phyloP scores from a whole-genome alignment of 352 stramenopile species.

The Lagenidium giganteum region DNA sequence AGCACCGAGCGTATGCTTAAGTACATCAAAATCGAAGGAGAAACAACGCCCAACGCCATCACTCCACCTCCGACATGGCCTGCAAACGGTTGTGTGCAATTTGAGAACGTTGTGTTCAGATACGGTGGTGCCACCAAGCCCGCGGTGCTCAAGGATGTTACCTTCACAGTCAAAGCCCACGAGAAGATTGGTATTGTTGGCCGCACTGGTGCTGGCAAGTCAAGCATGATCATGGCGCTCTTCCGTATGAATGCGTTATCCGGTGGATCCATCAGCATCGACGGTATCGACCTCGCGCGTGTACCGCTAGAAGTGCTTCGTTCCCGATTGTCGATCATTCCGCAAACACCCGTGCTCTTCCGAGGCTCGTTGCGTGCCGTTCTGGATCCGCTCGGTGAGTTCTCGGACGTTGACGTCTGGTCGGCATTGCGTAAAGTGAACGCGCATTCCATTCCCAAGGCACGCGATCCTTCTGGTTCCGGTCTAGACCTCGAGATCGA shows the following conservation, averaged over 20 bases:
- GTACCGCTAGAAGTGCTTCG: conserved; percentile 65
- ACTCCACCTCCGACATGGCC: too few species aligned
- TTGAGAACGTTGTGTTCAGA: too few species aligned
- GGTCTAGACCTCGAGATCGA: too few species aligned
- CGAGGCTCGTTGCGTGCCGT: conserved; percentile 73
- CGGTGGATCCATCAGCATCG: conserved; percentile 59
- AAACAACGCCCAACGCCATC: too few species aligned
- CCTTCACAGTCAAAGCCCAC: conserved; percentile 47
- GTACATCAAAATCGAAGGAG: too few species aligned
- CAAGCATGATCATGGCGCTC: conserved; percentile 56
- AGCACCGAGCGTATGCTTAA: conserved; percentile 69
- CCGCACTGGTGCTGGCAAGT: conserved; percentile 75
- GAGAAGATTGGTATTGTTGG: conserved; percentile 76
- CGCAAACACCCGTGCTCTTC: conserved; percentile 88
- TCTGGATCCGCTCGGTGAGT: conserved; percentile 81
- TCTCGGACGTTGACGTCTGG: conserved; percentile 46
- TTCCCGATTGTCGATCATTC: conserved; percentile 72
- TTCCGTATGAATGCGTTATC: conserved; percentile 78
- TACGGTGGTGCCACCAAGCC: too few species aligned
- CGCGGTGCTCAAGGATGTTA: conserved; percentile 11
- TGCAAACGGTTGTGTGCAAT: too few species aligned
- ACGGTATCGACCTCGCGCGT: conserved; percentile 60
- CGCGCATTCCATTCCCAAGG: too few species aligned
- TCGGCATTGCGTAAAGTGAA: neutral
- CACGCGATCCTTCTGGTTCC: too few species aligned